Base-by-base conservation (phyloP, 257 asterid genomes). In the Solanum stenotomum region DNA sequence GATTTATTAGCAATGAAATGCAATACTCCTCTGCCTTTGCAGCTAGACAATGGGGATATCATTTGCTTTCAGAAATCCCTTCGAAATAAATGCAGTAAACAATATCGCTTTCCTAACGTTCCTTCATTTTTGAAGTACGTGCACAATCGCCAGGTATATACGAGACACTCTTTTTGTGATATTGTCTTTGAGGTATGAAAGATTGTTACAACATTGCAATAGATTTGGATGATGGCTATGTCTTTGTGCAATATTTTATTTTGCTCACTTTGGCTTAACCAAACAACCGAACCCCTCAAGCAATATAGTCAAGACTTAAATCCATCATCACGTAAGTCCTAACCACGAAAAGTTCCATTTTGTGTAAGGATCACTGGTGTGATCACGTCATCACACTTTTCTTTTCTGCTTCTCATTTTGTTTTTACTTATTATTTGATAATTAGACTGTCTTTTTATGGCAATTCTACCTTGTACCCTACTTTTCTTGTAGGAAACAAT, bases 41-140 rank as follows among this genome's bases (percentile, higher is more conserved):
- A 94, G 98, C 93, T 95, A 37, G 94, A 91, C 91, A 94, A 95
- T 83, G 98, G 98, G 77, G 98, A 95, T 59, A 93, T 95, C 70
- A 87, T 95, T 90, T 95, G 96, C 93, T 91, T 95, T 76, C 98
- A 94, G 89, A 95, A 91, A 68, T 68, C 75, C 75, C 35, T 68
- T 68, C 75, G 70, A 85, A 89, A 90, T 90, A 91, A 88, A 87
- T 84, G 78, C 67, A 88, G 89, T 87, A 92, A 92, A 52, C 92
- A 91, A 72, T 90, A 88, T 84, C 95, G 93, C 34, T 93, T 92
- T 87, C 96, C 98, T 75, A 90, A 92, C 18, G 95, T 93, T 86
- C 93, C 95, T 87, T 93, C 93, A 83, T 95, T 93, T 93, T 88
- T 95, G 91, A 94, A 94, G 59, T 95, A 94, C 85, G 94, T 95